Evolutionary conservation across 495 filamentous ascomycete genomes (phyloP), one percentile per base, ranked within the genome.

Genomic region (Talaromyces proteolyticus): DNA sequence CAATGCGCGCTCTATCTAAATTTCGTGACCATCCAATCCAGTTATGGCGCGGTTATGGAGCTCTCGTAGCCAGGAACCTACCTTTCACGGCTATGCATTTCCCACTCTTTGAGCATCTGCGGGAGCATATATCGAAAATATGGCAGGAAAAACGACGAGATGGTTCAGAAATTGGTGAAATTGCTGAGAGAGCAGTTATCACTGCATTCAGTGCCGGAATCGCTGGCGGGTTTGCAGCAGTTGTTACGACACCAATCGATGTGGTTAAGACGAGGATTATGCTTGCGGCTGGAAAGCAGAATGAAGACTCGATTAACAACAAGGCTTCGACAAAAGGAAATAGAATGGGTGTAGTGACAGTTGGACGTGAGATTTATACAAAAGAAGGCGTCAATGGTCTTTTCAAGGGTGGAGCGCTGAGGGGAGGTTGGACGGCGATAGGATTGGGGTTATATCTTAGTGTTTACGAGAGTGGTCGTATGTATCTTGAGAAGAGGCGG

Each of bases 31-130:
- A 71, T 29, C 82, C 83, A 2, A 73, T 76, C 42, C 74, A 75
- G 23, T 64, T 95, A 11, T 91, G 86, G 78, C 74, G 82, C 12
- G 91, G 91, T 5, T 95, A 95, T 61, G 81, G 79, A 3, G 86
- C 87, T 5, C 75, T 95, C 2, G 82, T 85, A 4, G 83, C 85
- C 2, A 71, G 91, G 3, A 95, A 95, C 58, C 57, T 96, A 12
- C 91, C 89, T 0, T 93, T 89, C 53, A 94, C 89, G 14, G 88
- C 87, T 5, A 68, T 95, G 55, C 89, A 95, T 55, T 96, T 95
- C 57, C 90, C 91, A 11, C 67, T 94, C 55, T 95, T 92, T 58
- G 90, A 95, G 67, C 72, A 72, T 51, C 44, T 88, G 36, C 84
- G 74, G 44, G 55, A 65, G 23, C 47, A 41, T 5, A 61, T 81